Evolutionary conservation across 2,329 filamentous ascomycete genomes (phyloP).

Genomic region (Colletotrichum cereale): DNA sequence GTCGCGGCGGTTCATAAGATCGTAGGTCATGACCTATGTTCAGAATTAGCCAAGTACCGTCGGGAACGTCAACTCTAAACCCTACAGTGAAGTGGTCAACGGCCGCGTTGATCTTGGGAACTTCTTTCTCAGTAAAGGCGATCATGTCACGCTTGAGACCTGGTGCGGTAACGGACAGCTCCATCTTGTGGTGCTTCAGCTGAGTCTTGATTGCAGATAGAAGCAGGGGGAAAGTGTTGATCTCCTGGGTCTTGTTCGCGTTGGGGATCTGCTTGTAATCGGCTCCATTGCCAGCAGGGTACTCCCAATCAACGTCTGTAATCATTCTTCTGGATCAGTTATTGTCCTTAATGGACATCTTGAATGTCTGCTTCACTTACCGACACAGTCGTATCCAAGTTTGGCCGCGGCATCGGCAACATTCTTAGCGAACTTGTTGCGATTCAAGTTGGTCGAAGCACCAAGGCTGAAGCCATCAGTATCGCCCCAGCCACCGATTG

Average conservation of each 20-base stretch:
- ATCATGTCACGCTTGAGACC: conserved; percentile 75
- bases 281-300: conserved; percentile 72
- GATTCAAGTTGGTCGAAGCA: conserved; percentile 59
- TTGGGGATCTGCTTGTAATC: conserved; percentile 76
- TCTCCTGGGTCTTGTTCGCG: conserved; percentile 68
- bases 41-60: not conserved
- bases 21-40: conserved; percentile 74
- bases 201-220: conserved; percentile 68
- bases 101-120: conserved; percentile 68
- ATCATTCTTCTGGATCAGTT: not conserved
- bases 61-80: rapidly evolving
- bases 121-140: conserved; percentile 69
- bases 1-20: conserved; percentile 80
- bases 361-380: conserved; percentile 50
- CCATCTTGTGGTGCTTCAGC: conserved; percentile 64
- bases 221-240: conserved; percentile 72
- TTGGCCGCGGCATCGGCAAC: conserved; percentile 65
- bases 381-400: conserved; percentile 71
- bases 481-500: conserved; percentile 76
- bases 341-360: not conserved
- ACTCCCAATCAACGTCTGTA: conserved; percentile 77
- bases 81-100: conserved; percentile 74
- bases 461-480: conserved; percentile 66
- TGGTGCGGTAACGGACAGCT: conserved; percentile 77
- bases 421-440: conserved; percentile 68